These are phyloP conservation scores for Silene noctiflora DNA, from an alignment of 179 eudicot genomes.

Conservation along the genomic window DNA sequence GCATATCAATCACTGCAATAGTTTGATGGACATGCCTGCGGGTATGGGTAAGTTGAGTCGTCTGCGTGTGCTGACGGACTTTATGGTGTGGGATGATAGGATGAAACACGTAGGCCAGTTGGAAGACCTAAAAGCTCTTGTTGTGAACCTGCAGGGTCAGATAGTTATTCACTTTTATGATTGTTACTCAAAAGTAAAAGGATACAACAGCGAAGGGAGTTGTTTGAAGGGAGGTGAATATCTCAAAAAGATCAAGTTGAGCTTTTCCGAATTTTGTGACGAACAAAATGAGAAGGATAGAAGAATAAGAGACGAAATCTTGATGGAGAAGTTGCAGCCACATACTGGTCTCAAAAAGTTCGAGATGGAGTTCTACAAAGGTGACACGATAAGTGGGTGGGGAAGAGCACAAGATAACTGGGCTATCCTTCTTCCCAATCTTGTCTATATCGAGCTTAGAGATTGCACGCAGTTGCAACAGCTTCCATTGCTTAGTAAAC, in stretches of 20 bases:
- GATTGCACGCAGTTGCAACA: neutral
- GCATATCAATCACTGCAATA: too few relatives aligned
- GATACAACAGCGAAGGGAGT: too few relatives aligned
- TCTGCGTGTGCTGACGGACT: neutral
- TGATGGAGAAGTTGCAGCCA: neutral
- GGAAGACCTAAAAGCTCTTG: neutral
- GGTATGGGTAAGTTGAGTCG: conserved; percentile 1
- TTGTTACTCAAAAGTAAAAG: too few relatives aligned
- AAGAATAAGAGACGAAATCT: too few relatives aligned
- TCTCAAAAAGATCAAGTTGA: too few relatives aligned
- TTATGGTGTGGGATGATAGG: neutral
- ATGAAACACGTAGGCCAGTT: neutral
- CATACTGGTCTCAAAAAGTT: neutral
- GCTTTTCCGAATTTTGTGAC: too few relatives aligned
- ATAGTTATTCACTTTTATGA: too few relatives aligned
- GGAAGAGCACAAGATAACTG: neutral
- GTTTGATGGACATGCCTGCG: conserved; percentile 14
- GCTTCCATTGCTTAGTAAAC: conserved; percentile 10
- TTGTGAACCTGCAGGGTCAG: neutral
- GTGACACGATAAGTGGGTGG: conserved; percentile 3
- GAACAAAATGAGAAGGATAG: too few relatives aligned
- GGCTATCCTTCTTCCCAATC: conserved; percentile 10
- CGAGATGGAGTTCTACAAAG: neutral
- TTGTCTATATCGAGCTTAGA: neutral
- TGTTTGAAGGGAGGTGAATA: too few relatives aligned